phyloP scores from a whole-genome alignment of 768 basidiomycete genomes.

The Leucosporidium scottii region DNA sequence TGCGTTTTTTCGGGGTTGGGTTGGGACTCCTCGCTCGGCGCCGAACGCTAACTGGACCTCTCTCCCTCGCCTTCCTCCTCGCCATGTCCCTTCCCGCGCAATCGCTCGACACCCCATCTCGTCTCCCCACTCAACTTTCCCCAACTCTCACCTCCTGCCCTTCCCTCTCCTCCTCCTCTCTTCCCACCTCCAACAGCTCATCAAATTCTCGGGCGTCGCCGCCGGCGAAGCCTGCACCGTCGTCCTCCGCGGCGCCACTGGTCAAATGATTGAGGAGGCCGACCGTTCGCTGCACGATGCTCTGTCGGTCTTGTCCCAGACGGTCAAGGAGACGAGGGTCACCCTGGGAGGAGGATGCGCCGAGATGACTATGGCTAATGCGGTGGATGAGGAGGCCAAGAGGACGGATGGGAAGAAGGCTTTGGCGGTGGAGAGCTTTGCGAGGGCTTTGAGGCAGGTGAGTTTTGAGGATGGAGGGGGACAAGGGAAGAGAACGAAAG shows the following conservation, averaged over 20 bases:
- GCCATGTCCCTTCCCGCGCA: background rate
- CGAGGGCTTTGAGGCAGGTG: slow-evolving; percentile 66
- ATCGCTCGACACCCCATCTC: background rate
- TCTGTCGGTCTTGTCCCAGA: slow-evolving; percentile 92
- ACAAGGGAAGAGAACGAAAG: background rate
- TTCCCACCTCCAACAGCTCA: slow-evolving; percentile 55
- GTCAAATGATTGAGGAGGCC: slow-evolving; percentile 98
- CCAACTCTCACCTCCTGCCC: background rate
- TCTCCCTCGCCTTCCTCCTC: background rate
- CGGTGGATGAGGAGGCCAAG: slow-evolving; percentile 79
- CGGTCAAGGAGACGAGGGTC: slow-evolving; percentile 90
- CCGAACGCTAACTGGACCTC: background rate
- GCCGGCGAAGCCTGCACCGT: slow-evolving; percentile 97
- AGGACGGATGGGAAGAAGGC: slow-evolving; percentile 89
- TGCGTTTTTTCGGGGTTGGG: slow-evolving; percentile 40
- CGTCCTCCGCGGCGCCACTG: slow-evolving; percentile 91
- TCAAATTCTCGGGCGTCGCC: slow-evolving; percentile 98
- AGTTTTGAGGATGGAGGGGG: background rate
- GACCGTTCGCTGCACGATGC: slow-evolving; percentile 97
- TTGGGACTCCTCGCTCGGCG: background rate
- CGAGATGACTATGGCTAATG: slow-evolving; percentile 95
- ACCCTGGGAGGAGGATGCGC: slow-evolving; percentile 95
- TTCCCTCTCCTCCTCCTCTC: background rate
- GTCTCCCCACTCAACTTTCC: background rate
- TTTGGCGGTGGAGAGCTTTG: slow-evolving; percentile 87